Evolutionary conservation across 345 rosid genomes (phyloP).

Genomic region (Heritiera littoralis): DNA sequence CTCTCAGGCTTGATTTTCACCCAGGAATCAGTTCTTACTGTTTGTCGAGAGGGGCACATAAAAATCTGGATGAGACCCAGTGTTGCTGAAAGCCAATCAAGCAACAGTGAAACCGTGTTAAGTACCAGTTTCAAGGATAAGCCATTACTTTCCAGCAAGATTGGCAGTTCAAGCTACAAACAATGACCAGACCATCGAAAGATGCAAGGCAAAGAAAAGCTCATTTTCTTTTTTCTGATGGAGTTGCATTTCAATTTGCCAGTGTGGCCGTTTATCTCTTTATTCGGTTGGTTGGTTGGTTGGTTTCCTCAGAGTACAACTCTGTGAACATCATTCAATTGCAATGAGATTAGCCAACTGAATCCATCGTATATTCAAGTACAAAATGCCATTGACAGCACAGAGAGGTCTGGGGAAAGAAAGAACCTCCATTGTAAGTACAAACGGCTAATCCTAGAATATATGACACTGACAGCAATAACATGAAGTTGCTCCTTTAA

Average conservation of each 20-base stretch:
- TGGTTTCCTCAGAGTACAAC: slow-evolving; percentile 30
- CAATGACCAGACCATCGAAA: slow-evolving; percentile 49
- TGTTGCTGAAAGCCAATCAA: slow-evolving; percentile 54
- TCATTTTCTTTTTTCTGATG: slow-evolving; percentile 13
- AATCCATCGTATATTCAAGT: slow-evolving; percentile 43
- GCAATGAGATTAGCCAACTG: slow-evolving; percentile 38
- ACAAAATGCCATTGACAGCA: slow-evolving; percentile 36
- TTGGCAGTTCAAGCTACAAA: slow-evolving; percentile 59
- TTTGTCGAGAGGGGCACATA: slow-evolving; percentile 91
- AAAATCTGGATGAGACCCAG: slow-evolving; percentile 95
- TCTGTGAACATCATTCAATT: slow-evolving; percentile 31
- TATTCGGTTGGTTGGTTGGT: slow-evolving; percentile 30
- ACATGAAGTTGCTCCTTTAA: slow-evolving; percentile 37
- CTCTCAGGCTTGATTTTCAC: slow-evolving; percentile 91
- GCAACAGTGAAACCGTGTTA: slow-evolving; percentile 53
- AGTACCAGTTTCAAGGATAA: slow-evolving; percentile 73
- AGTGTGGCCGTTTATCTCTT: slow-evolving; percentile 30
- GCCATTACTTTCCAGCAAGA: slow-evolving; percentile 55
- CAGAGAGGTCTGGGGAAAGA: slow-evolving; percentile 37
- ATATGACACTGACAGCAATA: slow-evolving; percentile 41
- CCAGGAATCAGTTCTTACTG: slow-evolving; percentile 82
- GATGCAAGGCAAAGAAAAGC: slow-evolving; percentile 19
- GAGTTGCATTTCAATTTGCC: slow-evolving; percentile 38
- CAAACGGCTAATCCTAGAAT: slow-evolving; percentile 42
- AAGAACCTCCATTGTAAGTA: slow-evolving; percentile 48